phyloP scores from a whole-genome alignment of 1,284 basidiomycete genomes.

The Exobasidium rhododendri region DNA sequence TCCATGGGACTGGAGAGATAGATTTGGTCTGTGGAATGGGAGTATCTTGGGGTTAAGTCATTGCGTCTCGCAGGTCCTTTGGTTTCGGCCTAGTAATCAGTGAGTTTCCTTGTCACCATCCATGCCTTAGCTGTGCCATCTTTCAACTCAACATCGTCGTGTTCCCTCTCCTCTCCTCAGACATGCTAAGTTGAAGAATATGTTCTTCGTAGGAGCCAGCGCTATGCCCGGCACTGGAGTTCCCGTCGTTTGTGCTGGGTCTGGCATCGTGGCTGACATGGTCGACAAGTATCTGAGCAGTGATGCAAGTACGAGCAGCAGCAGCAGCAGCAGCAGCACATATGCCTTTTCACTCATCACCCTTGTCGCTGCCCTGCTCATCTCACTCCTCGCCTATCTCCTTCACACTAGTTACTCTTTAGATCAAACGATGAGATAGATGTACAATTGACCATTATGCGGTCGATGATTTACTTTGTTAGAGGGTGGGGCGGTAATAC shows the following conservation, averaged over 20 bases:
- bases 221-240: slow-evolving; percentile 56
- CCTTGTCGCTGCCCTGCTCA: too few relatives aligned
- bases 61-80: slow-evolving; percentile 48
- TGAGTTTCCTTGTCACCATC: too few relatives aligned
- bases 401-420: too few relatives aligned
- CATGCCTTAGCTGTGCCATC: not conserved
- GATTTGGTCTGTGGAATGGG: slow-evolving; percentile 56
- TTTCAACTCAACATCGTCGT: not conserved
- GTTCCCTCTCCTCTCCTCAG: slow-evolving; percentile 4
- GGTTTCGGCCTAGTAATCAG: slow-evolving; percentile 19
- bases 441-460: too few relatives aligned
- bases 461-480: too few relatives aligned
- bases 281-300: slow-evolving; percentile 18
- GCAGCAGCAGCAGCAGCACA: not conserved
- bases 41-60: slow-evolving; percentile 56
- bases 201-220: slow-evolving; percentile 56
- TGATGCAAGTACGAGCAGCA: not conserved
- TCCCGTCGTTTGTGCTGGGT: slow-evolving; percentile 45
- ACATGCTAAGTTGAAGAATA: slow-evolving; percentile 36
- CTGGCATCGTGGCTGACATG: slow-evolving; percentile 35
- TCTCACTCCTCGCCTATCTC: too few relatives aligned
- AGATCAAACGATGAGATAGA: too few relatives aligned
- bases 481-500: too few relatives aligned
- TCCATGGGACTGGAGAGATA: slow-evolving; percentile 56
- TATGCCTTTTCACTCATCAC: not conserved